A percentile compares a stretch with the other conserved stretches of the same genome.
Evolutionary conservation across 495 filamentous ascomycete genomes (phyloP).

Genomic region (Neurospora cerealis): DNA sequence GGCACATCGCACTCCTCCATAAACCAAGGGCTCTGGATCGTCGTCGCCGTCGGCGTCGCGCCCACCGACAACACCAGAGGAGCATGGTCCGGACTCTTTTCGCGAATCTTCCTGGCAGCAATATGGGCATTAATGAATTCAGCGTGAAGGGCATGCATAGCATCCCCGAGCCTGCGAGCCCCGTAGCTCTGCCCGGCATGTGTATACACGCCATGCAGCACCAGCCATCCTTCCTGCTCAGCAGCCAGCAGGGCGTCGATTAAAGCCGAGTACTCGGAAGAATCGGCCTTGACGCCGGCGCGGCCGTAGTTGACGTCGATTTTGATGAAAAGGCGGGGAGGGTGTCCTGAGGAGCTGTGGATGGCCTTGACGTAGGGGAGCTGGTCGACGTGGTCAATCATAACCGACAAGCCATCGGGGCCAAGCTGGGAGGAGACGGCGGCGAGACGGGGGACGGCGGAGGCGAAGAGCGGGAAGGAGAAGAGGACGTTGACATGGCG

Average conservation of each 20-base stretch:
- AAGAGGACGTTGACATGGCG: conserved; percentile 61
- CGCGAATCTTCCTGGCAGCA: conserved; percentile 33
- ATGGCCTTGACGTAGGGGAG: conserved; percentile 36
- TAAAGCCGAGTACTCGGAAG: conserved; percentile 39
- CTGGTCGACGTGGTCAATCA: conserved; percentile 65
- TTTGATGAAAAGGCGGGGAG: conserved; percentile 57
- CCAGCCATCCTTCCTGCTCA: conserved; percentile 25
- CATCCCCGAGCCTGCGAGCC: conserved; percentile 35
- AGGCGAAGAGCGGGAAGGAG: conserved; percentile 61
- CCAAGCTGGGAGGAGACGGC: conserved; percentile 40
- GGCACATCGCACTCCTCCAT: conserved; percentile 2
- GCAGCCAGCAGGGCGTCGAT: conserved; percentile 39
- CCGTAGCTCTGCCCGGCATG: conserved; percentile 72
- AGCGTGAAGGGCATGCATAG: conserved; percentile 44
- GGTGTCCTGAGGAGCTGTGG: conserved; percentile 24
- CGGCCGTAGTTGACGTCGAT: conserved; percentile 71
- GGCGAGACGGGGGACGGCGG: conserved; percentile 48
- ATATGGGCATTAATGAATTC: conserved; percentile 46
- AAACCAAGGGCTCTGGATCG: conserved; percentile 31
- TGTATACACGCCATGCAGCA: conserved; percentile 61
- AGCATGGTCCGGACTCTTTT: conserved; percentile 9
- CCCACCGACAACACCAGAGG: conserved; percentile 59
- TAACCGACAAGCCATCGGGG: conserved; percentile 45
- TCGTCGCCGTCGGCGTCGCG: conserved; percentile 69
- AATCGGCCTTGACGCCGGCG: conserved; percentile 53